These are phyloP conservation scores for Penicillium salamii DNA, from an alignment of 495 filamentous ascomycete genomes.

Conservation along the genomic window DNA sequence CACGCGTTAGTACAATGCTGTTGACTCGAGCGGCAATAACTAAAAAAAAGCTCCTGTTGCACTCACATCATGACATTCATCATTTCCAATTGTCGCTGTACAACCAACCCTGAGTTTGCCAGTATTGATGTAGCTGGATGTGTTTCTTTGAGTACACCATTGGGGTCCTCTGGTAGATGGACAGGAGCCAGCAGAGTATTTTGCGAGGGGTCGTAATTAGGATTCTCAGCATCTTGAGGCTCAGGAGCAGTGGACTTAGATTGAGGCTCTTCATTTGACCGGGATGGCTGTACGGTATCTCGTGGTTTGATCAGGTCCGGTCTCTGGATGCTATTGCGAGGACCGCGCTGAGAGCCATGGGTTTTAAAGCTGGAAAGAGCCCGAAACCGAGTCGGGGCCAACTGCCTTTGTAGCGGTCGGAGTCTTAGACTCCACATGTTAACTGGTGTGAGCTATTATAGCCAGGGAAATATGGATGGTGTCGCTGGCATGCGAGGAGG, in stretches of 20 bases:
- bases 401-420: constrained; percentile 20
- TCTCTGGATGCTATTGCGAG: constrained; percentile 32
- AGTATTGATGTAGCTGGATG: constrained; percentile 61
- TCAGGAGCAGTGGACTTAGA: constrained; percentile 4
- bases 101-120: constrained; percentile 60
- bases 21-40: background rate
- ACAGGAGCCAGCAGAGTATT: constrained; percentile 53
- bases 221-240: constrained; percentile 12
- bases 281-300: constrained; percentile 5
- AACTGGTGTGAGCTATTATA: background rate
- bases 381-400: constrained; percentile 21
- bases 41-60: background rate
- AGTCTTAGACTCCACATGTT: constrained; percentile 34
- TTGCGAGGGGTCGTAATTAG: constrained; percentile 37
- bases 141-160: constrained; percentile 56
- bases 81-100: constrained; percentile 65
- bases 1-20: constrained; percentile 2
- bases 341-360: constrained; percentile 24
- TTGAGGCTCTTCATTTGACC: background rate
- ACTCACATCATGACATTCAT: constrained; percentile 66
- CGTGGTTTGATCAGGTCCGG: constrained; percentile 16
- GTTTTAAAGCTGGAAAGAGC: constrained; percentile 32
- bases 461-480: no score
- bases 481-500: no score
- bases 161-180: constrained; percentile 60